A percentile compares a stretch with the other conserved stretches of the same genome.
phyloP scores from a whole-genome alignment of 176 grass and related monocot species.

The Lolium perenne region DNA sequence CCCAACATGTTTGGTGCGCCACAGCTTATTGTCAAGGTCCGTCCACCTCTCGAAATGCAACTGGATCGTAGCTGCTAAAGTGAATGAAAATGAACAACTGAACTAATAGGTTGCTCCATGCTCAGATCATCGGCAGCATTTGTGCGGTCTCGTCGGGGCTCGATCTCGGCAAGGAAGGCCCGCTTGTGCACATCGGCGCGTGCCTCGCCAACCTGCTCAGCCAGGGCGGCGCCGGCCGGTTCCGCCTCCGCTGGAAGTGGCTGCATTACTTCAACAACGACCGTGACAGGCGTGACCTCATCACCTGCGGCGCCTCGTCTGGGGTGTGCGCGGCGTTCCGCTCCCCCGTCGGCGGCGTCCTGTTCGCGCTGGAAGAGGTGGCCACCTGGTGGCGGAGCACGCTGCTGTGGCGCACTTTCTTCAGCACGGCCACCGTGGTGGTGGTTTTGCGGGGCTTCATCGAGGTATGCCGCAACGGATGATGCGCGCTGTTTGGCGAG shows the following conservation, averaged over 20 bases:
- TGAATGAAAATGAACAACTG: too few species aligned
- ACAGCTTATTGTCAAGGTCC: constrained; percentile 77
- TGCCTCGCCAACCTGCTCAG: constrained; percentile 78
- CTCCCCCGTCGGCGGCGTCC: constrained; percentile 82
- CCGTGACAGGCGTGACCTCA: constrained; percentile 84
- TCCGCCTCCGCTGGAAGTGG: constrained; percentile 56
- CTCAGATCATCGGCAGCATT: constrained; percentile 80
- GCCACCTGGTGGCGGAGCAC: constrained; percentile 95
- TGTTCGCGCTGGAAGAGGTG: constrained; percentile 93
- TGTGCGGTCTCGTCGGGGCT: constrained; percentile 83
- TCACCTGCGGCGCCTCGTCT: constrained; percentile 83
- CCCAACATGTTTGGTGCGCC: constrained; percentile 85
- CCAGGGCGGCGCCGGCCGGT: constrained; percentile 65
- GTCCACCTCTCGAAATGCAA: too few species aligned
- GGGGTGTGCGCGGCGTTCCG: constrained; percentile 93
- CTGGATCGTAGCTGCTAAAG: too few species aligned
- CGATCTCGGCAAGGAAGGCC: constrained; percentile 93
- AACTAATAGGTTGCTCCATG: too few species aligned
- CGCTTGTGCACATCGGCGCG: constrained; percentile 87
- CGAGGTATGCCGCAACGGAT: constrained; percentile 76
- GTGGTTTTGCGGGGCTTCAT: constrained; percentile 97
- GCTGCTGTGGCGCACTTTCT: constrained; percentile 91
- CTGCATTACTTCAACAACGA: constrained; percentile 87
- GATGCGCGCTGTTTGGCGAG: constrained; percentile 83
- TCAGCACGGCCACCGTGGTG: constrained; percentile 87